Conservation (phyloP, 2,329 filamentous ascomycete genomes). For the Blastomyces emzantsi region DNA sequence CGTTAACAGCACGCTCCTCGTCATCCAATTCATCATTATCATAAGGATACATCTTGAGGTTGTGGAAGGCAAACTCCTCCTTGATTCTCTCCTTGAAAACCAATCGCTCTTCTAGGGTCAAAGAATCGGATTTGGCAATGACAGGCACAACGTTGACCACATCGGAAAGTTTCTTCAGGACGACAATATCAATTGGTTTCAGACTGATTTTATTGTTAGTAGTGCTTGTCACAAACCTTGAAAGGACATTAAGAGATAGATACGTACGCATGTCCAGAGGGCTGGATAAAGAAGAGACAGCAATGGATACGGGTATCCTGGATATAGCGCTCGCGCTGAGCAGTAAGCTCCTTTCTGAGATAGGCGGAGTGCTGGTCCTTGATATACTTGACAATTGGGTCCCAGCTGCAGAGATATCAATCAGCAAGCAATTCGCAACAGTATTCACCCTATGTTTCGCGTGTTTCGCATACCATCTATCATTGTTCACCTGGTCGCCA, state of each 20-base stretch:
- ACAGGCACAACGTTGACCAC: conserved; percentile 99
- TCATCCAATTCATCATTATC: conserved; percentile 98
- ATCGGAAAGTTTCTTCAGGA: conserved; percentile 98
- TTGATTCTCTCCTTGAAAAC: conserved; percentile 99
- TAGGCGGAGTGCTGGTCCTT: conserved; percentile 99
- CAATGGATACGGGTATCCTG: conserved; percentile 99
- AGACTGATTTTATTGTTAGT: conserved; percentile 39
- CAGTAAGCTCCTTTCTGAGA: conserved; percentile 97
- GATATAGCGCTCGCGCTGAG: conserved; percentile 97
- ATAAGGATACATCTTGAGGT: conserved; percentile 99
- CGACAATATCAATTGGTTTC: conserved; percentile 99
- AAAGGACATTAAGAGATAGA: not conserved
- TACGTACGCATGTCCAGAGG: conserved; percentile 75
- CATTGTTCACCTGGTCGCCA: conserved; percentile 98
- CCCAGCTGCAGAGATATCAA: conserved; percentile 54
- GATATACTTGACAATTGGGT: conserved; percentile 99
- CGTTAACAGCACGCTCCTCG: conserved; percentile 88
- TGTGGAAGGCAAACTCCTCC: conserved; percentile 99
- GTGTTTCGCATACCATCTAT: conserved; percentile 59
- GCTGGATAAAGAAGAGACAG: conserved; percentile 99
- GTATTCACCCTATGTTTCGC: conserved; percentile 17
- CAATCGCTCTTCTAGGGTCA: conserved; percentile 90
- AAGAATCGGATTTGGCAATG: conserved; percentile 94
- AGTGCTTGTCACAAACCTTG: not conserved
- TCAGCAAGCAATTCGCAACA: conserved; percentile 9